Evolutionary conservation across 192 early-diverging fungal species (phyloP).

Genomic region (Coemansia sp.): DNA sequence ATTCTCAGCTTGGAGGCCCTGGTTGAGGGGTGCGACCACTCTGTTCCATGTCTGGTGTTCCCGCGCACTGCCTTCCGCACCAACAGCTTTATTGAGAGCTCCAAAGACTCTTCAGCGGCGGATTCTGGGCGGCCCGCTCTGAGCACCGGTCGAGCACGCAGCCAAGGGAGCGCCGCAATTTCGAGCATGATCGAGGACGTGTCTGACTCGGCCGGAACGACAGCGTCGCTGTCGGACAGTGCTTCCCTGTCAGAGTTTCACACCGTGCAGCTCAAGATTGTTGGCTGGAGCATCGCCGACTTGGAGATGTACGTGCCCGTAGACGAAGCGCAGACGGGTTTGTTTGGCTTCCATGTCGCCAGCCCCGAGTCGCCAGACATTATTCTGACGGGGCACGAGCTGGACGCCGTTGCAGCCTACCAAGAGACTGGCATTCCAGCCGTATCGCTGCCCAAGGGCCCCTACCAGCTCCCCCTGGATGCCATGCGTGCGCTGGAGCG

Average conservation of each 20-base stretch:
- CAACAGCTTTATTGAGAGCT: slow-evolving; percentile 51
- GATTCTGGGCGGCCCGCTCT: neutral
- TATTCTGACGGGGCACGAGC: slow-evolving; percentile 61
- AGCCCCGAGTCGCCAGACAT: slow-evolving; percentile 40
- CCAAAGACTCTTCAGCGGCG: neutral
- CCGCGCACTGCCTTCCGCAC: slow-evolving; percentile 55
- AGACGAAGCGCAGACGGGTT: slow-evolving; percentile 49
- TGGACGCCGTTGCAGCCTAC: slow-evolving; percentile 66
- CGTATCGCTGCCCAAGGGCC: slow-evolving; percentile 56
- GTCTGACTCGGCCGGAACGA: neutral
- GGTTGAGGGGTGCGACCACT: slow-evolving; percentile 22
- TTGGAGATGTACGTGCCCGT: slow-evolving; percentile 58
- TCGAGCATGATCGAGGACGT: slow-evolving; percentile 20
- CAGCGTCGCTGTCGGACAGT: neutral
- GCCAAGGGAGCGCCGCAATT: neutral
- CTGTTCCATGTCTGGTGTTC: slow-evolving; percentile 48
- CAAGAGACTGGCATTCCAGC: slow-evolving; percentile 64
- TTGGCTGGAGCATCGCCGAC: slow-evolving; percentile 39
- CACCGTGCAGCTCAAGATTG: slow-evolving; percentile 57
- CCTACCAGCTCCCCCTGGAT: slow-evolving; percentile 60
- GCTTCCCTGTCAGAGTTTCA: slow-evolving; percentile 12
- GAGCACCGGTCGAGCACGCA: neutral
- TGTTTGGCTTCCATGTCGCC: slow-evolving; percentile 66
- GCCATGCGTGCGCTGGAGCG: slow-evolving; percentile 61
- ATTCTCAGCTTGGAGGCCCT: slow-evolving; percentile 30